A percentile compares a stretch with the other conserved stretches of the same genome.
Conservation (phyloP, 768 basidiomycete species). For the Tricholoma terreum region DNA sequence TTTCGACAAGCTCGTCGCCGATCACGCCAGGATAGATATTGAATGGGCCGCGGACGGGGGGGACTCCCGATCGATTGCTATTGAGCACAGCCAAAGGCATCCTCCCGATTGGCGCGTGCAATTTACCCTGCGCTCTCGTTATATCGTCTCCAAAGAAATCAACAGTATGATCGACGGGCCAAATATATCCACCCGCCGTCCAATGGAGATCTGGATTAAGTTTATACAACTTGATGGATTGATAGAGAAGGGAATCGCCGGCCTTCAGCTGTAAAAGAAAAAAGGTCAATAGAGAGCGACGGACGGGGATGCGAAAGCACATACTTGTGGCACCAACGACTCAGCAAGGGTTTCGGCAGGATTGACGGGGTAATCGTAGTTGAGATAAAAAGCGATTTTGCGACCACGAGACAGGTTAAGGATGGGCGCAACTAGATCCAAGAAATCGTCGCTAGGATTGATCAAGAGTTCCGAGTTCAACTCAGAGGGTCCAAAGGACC, state of each 20-base stretch:
- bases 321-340: slow-evolving; percentile 64
- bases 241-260: slow-evolving; percentile 71
- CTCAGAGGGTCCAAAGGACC: slow-evolving; percentile 57
- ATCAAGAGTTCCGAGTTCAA: slow-evolving; percentile 60
- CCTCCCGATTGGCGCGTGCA: slow-evolving; percentile 17
- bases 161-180: slow-evolving; percentile 70
- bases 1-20: slow-evolving; percentile 33
- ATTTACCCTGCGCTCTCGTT: slow-evolving; percentile 14
- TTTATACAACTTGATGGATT: slow-evolving; percentile 74
- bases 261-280: slow-evolving; percentile 60
- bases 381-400: slow-evolving; percentile 70
- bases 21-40: slow-evolving; percentile 21
- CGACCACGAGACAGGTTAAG: slow-evolving; percentile 70
- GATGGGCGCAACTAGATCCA: slow-evolving; percentile 69
- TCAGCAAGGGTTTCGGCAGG: slow-evolving; percentile 71
- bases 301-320: slow-evolving; percentile 21
- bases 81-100: slow-evolving; percentile 20
- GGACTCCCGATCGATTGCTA: slow-evolving; percentile 21
- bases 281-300: not conserved
- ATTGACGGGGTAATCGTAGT: slow-evolving; percentile 64
- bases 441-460: slow-evolving; percentile 68
- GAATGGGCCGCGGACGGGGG: slow-evolving; percentile 45
- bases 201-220: slow-evolving; percentile 73
- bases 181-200: slow-evolving; percentile 80
- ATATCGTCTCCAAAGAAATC: slow-evolving; percentile 53